These are phyloP conservation scores for Tylopilus sp. DNA, from an alignment of 768 basidiomycete genomes.

Conservation along the genomic window DNA sequence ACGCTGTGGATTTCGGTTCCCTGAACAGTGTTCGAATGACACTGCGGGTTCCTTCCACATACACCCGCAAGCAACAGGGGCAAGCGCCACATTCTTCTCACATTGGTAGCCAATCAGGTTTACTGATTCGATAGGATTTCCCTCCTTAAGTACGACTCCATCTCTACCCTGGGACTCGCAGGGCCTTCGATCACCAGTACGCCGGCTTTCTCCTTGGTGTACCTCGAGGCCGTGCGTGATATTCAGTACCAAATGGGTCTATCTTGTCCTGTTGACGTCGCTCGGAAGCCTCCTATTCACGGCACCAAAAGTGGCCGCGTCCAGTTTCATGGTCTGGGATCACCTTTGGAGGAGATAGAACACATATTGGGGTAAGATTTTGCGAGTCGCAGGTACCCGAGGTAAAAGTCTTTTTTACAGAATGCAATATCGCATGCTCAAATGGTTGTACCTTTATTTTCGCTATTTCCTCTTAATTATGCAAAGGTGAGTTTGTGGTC, in stretches of 20 bases:
- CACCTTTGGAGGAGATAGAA: slow-evolving; percentile 23
- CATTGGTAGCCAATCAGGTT: not conserved
- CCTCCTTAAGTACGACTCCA: too few relatives aligned
- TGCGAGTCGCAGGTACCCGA: not conserved
- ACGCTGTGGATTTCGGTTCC: not conserved
- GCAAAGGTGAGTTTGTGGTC: slow-evolving; percentile 6
- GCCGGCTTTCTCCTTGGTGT: not conserved
- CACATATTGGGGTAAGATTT: slow-evolving; percentile 31
- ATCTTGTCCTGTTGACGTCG: not conserved
- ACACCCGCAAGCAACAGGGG: not conserved
- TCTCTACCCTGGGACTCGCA: not conserved
- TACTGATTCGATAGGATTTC: too few relatives aligned
- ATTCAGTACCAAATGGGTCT: slow-evolving; percentile 11
- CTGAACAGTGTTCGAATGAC: not conserved
- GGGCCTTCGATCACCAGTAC: not conserved
- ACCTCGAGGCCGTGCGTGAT: slow-evolving; percentile 6
- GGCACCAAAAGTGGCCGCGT: slow-evolving; percentile 22
- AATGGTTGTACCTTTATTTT: slow-evolving; percentile 20
- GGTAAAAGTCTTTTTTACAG: not conserved
- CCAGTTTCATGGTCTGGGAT: slow-evolving; percentile 29
- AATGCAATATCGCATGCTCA: slow-evolving; percentile 9
- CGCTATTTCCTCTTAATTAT: slow-evolving; percentile 13
- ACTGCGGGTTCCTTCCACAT: not conserved
- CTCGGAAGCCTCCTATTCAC: not conserved
- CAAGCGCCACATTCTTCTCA: not conserved